Conservation (phyloP, 257 asterid species). For the Eustoma russellianum region DNA sequence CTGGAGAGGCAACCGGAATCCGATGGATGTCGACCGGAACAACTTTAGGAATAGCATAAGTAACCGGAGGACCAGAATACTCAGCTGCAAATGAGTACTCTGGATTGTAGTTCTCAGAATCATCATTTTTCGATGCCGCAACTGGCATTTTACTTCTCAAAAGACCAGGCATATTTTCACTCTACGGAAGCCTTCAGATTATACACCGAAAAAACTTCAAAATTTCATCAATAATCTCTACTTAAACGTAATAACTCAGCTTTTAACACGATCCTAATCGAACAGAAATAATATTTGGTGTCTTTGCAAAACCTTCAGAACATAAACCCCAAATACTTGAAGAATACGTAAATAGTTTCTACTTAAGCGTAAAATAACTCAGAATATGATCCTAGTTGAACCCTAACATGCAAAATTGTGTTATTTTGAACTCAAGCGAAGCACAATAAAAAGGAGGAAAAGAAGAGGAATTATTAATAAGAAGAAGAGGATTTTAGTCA, state of each 20-base stretch:
- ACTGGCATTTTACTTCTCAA: slow-evolving; percentile 18
- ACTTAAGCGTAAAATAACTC: no score
- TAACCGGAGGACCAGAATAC: slow-evolving; percentile 75
- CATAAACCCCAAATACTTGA: no score
- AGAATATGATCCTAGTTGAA: no score
- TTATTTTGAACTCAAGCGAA: no score
- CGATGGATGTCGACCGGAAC: slow-evolving; percentile 64
- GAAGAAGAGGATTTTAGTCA: not conserved
- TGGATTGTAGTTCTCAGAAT: slow-evolving; percentile 24
- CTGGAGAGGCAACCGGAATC: slow-evolving; percentile 72
- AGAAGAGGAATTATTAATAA: not conserved
- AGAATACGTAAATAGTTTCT: no score
- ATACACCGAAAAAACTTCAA: slow-evolving; percentile 10
- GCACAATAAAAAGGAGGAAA: not conserved
- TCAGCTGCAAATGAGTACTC: slow-evolving; percentile 87
- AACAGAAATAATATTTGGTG: no score
- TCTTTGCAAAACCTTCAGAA: no score
- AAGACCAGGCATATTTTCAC: slow-evolving; percentile 21
- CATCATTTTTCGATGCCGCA: slow-evolving; percentile 20
- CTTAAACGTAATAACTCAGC: no score
- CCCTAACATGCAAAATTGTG: no score
- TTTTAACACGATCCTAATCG: no score
- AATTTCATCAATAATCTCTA: slow-evolving; percentile 1
- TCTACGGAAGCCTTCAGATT: slow-evolving; percentile 8
- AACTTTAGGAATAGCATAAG: slow-evolving; percentile 59